These are phyloP conservation scores for Colletotrichum neosansevieriae DNA, from an alignment of 2,329 filamentous ascomycete genomes.

Conservation along the genomic window DNA sequence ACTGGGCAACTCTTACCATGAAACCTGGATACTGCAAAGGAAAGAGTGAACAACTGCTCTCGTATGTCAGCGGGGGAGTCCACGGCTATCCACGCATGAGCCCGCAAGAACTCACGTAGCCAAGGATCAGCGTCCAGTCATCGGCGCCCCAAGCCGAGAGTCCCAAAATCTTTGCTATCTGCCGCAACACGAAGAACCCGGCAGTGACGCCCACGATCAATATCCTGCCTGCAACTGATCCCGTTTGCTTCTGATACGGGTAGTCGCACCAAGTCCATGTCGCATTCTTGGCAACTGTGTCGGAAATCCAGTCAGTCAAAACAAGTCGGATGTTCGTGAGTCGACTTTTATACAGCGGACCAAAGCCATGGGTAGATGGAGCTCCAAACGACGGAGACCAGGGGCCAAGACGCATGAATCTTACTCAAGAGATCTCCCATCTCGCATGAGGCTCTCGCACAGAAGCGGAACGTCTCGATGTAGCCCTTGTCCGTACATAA, in stretches of 20 bases:
- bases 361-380: too few relatives aligned
- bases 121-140: slow-evolving; percentile 20
- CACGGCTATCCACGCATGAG: too few relatives aligned
- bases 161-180: slow-evolving; percentile 18
- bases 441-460: slow-evolving; percentile 15
- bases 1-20: background rate
- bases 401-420: background rate
- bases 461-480: slow-evolving; percentile 13
- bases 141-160: slow-evolving; percentile 30
- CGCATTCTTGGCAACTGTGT: slow-evolving; percentile 26
- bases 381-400: too few relatives aligned
- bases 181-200: slow-evolving; percentile 12
- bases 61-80: background rate
- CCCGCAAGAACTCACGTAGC: slow-evolving; percentile 15
- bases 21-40: slow-evolving; percentile 29
- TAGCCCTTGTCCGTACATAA: slow-evolving; percentile 17
- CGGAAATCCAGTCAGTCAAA: background rate
- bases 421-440: slow-evolving; percentile 19
- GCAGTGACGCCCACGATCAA: slow-evolving; percentile 9
- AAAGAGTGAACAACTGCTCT: slow-evolving; percentile 4
- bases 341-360: too few relatives aligned
- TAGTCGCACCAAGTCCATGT: slow-evolving; percentile 29
- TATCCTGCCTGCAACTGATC: background rate
- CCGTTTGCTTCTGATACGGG: slow-evolving; percentile 11
- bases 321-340: background rate